Percentiles rank a stretch among this genome's conserved stretches.
phyloP scores from a whole-genome alignment of 148 eudicot genomes.

The Tetragonia tetragonoides region DNA sequence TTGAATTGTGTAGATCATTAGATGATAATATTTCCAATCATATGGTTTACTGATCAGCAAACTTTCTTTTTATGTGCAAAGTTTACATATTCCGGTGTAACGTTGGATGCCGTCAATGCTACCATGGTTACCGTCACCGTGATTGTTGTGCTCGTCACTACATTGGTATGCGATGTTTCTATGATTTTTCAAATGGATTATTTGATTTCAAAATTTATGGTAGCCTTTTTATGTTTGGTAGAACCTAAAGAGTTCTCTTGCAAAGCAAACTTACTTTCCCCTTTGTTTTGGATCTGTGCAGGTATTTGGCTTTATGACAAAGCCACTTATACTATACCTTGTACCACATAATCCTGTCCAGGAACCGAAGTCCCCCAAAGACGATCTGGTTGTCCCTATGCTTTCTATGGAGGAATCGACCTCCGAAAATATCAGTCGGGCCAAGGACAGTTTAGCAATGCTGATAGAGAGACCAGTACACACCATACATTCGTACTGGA shows the following conservation, averaged over 20 bases:
- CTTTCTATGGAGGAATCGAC: conserved; percentile 76
- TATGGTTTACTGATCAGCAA: background rate
- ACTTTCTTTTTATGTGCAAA: conserved; percentile 29
- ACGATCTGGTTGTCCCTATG: conserved; percentile 67
- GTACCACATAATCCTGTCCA: conserved; percentile 41
- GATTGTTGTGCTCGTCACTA: conserved; percentile 82
- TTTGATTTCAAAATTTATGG: background rate
- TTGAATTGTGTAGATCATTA: no score
- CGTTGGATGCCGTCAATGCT: conserved; percentile 67
- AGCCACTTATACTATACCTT: conserved; percentile 66
- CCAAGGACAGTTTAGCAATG: conserved; percentile 72
- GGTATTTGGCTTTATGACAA: conserved; percentile 90
- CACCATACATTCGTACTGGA: conserved; percentile 87
- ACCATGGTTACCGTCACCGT: conserved; percentile 79
- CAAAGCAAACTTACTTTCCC: background rate
- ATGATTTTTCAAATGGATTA: background rate
- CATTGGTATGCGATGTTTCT: conserved; percentile 45
- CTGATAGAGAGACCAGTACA: conserved; percentile 80
- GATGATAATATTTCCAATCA: background rate
- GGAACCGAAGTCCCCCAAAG: conserved; percentile 57
- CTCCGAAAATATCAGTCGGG: conserved; percentile 55
- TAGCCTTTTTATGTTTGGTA: background rate
- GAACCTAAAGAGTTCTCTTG: background rate
- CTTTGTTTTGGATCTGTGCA: conserved; percentile 16
- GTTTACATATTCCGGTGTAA: conserved; percentile 83